Evolutionary conservation across 345 rosid species (phyloP).

Genomic region (Citropsis articulata): DNA sequence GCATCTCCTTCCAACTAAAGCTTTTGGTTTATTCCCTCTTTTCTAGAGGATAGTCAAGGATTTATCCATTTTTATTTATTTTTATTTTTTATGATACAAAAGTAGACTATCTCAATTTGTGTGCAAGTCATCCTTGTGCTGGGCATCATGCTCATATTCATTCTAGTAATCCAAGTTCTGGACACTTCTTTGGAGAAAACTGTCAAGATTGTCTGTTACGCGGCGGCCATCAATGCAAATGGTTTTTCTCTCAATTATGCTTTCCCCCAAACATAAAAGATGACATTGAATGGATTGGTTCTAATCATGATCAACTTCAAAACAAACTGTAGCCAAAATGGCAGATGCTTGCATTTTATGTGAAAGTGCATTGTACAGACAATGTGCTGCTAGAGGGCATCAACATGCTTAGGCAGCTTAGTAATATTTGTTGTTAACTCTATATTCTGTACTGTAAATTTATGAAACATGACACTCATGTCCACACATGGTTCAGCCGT

Average conservation of each 20-base stretch:
- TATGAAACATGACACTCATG: conserved; percentile 24
- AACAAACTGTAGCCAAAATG: background rate
- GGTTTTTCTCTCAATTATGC: background rate
- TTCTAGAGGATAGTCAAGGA: background rate
- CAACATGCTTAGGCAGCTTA: background rate
- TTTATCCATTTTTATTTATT: background rate
- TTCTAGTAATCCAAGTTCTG: background rate
- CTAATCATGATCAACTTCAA: background rate
- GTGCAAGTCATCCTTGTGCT: background rate
- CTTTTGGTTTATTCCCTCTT: conserved; percentile 1
- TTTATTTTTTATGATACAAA: background rate
- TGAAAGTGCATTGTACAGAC: background rate
- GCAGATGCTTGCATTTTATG: background rate
- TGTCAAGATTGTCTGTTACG: background rate
- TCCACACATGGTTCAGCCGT: conserved; percentile 54
- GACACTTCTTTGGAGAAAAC: background rate
- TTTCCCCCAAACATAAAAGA: background rate
- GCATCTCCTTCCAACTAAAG: background rate
- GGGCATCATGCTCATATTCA: background rate
- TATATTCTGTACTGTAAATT: background rate
- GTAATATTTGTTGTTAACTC: background rate
- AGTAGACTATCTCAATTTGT: background rate
- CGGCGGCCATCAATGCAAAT: background rate
- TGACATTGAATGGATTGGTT: background rate
- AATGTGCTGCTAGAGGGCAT: conserved; percentile 10